Percentiles rank a stretch among this genome's conserved stretches.
Conservation (phyloP, 2,329 filamentous ascomycete genomes). For the Alternaria gansuensis region DNA sequence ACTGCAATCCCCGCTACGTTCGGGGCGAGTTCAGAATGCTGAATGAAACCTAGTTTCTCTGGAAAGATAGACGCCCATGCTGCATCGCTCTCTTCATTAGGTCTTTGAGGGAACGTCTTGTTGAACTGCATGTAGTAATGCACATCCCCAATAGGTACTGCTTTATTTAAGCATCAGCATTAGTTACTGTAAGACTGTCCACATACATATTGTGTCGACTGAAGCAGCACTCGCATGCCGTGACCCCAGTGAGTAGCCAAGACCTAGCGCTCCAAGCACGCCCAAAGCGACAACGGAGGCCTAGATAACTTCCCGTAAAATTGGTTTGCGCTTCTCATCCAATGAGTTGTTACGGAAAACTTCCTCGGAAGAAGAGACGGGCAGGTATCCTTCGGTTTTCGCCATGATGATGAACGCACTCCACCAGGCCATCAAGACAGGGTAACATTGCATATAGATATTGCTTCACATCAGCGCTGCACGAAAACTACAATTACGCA, state of each 20-base stretch:
- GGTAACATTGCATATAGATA: too few relatives aligned
- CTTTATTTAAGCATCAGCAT: background rate
- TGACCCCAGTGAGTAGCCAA: background rate
- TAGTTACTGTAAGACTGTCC: background rate
- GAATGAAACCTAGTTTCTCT: background rate
- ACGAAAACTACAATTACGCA: too few relatives aligned
- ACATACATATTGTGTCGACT: background rate
- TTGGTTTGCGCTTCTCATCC: background rate
- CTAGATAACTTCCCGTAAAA: background rate
- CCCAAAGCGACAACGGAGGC: background rate
- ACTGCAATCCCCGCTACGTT: background rate
- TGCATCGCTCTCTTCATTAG: constrained; percentile 2
- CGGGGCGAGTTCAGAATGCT: background rate
- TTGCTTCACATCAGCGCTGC: too few relatives aligned
- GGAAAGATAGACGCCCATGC: background rate
- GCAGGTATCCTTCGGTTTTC: constrained; percentile 1
- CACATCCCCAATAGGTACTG: background rate
- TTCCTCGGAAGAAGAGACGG: background rate
- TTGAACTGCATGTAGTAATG: constrained; percentile 11
- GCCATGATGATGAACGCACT: background rate
- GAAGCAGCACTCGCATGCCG: background rate
- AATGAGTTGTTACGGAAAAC: background rate
- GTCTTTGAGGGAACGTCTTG: background rate
- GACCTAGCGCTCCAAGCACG: background rate
- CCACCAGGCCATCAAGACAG: too few relatives aligned